Evolutionary conservation across 148 eudicot species (phyloP), one percentile per base, ranked within the genome.

Genomic region (Rhododendron molle): DNA sequence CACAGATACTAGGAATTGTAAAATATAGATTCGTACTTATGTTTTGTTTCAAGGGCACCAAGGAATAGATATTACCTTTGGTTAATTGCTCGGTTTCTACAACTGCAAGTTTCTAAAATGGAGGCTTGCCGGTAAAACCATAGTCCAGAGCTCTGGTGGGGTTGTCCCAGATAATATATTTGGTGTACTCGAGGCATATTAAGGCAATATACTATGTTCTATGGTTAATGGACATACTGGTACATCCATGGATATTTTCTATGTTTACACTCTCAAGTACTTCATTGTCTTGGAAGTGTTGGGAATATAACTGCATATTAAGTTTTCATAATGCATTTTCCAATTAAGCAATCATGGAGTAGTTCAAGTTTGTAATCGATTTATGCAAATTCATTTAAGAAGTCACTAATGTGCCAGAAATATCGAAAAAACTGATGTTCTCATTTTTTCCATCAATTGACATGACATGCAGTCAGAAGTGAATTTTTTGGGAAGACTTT

Each of bases 401-500:
- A 82, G 32, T 58, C 3, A 7, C 74, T n/a, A 23, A 32, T n/a
- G 32, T 43, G 47, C 11, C 26, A 74, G 9, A 74, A 74, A 36
- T 74, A 18, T 74, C 4, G 0, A 16, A 74, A 34, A 72, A 34
- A 10, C 9, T 32, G 34, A 32, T 32, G 34, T 2, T 74, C 40
- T 36, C 43, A 28, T 72, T 82, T 62, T 46, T 62, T 43, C 54
- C 81, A 78, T 78, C 50, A 2, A 32, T 62, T 60, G 74, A 58
- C 26, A 58, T 21, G 65, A 32, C 43, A 62, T 62, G 84, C 84
- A 81, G 84, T 60, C 84, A 1, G 92, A 91, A 83, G 93, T 90
- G 83, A 84, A 91, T 74, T 90, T 90, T 86, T 85, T 90, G 85
- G 93, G 92, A 82, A 87, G 90, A 49, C 88, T 91, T 28, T 90